Conservation (phyloP, 768 basidiomycete species). For the Suillus paluster region DNA sequence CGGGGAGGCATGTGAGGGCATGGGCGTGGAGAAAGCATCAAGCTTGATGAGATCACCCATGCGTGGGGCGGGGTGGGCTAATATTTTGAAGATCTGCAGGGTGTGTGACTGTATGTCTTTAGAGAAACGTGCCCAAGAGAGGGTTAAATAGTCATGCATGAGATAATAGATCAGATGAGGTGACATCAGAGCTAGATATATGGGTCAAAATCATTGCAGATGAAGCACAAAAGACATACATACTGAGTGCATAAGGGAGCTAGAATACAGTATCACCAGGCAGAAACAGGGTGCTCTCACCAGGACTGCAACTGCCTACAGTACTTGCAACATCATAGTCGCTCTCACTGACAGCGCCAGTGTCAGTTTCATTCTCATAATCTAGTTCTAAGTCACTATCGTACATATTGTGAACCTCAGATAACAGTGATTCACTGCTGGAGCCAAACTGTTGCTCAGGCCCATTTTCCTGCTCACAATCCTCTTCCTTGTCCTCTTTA, state of each 20-base stretch:
- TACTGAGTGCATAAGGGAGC: constrained; percentile 92
- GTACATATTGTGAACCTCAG: background rate
- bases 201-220: constrained; percentile 15
- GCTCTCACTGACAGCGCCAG: constrained; percentile 80
- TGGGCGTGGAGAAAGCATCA: constrained; percentile 55
- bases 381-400: background rate
- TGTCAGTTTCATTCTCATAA: constrained; percentile 54
- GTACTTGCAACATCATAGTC: constrained; percentile 85
- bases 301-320: constrained; percentile 72
- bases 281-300: constrained; percentile 87
- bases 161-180: constrained; percentile 93
- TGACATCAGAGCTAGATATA: constrained; percentile 75
- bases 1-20: constrained; percentile 40
- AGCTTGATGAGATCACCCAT: constrained; percentile 85
- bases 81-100: constrained; percentile 85
- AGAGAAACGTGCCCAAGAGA: constrained; percentile 92
- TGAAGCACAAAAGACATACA: constrained; percentile 33
- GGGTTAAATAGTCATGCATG: constrained; percentile 94
- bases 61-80: constrained; percentile 85
- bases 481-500: background rate
- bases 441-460: background rate
- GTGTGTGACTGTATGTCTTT: constrained; percentile 95
- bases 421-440: background rate
- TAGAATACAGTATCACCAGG: constrained; percentile 92
- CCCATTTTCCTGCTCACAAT: background rate